These are phyloP conservation scores for Kurtzmaniella fragi DNA, from an alignment of 805 yeast species.

Conservation along the genomic window DNA sequence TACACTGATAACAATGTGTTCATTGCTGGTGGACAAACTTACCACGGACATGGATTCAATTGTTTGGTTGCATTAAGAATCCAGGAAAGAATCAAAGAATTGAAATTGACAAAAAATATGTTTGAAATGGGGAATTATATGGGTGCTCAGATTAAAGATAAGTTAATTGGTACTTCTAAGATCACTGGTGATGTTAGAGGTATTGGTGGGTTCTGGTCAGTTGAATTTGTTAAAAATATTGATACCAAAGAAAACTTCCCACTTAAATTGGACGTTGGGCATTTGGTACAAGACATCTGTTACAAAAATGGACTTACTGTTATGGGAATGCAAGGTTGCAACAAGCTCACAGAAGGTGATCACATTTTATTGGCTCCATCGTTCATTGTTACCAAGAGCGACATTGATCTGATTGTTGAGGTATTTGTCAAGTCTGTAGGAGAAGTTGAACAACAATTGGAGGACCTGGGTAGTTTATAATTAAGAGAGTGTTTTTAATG, in stretches of 20 bases:
- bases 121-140: conserved; percentile 30
- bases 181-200: conserved; percentile 59
- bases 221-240: conserved; percentile 53
- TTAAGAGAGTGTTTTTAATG: too few species aligned
- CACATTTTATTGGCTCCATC: conserved; percentile 45
- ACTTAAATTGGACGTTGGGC: conserved; percentile 28
- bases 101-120: conserved; percentile 35
- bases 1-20: conserved; percentile 14
- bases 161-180: conserved; percentile 2
- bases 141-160: conserved; percentile 29
- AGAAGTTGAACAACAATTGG: conserved; percentile 28
- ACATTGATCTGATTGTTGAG: conserved; percentile 31
- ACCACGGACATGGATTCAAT: conserved; percentile 21
- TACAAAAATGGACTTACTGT: conserved; percentile 43
- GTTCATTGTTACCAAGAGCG: conserved; percentile 31
- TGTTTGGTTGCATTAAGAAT: conserved; percentile 23
- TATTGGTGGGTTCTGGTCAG: conserved; percentile 54
- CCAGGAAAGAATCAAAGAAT: conserved; percentile 26
- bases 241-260: conserved; percentile 48
- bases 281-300: conserved; percentile 27
- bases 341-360: conserved; percentile 34
- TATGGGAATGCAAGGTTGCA: conserved; percentile 43
- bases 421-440: conserved; percentile 35
- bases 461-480: conserved; percentile 5
- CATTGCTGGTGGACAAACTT: conserved; percentile 21